Evolutionary conservation across 495 filamentous ascomycete species (phyloP).

Genomic region (Hamigera avellanea): DNA sequence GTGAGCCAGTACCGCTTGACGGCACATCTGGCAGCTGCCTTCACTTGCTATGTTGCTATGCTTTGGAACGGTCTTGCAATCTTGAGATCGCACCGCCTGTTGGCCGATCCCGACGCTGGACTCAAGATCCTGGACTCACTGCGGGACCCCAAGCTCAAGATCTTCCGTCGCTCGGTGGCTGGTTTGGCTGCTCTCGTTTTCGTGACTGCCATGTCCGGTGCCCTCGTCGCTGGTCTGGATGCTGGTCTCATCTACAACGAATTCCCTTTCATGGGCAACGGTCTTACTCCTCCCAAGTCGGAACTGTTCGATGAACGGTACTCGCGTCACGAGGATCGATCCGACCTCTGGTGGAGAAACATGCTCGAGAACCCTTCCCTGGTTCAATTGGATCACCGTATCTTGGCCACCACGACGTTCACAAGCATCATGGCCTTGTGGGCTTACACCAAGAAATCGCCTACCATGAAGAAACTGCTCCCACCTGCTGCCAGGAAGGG

Average conservation of each 20-base stretch:
- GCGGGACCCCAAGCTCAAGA: conserved; percentile 48
- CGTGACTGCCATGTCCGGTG: conserved; percentile 83
- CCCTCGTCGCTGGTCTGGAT: conserved; percentile 86
- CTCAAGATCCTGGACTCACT: conserved; percentile 45
- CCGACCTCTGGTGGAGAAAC: conserved; percentile 91
- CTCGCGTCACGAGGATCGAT: conserved; percentile 59
- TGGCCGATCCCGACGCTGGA: conserved; percentile 48
- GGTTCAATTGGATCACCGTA: conserved; percentile 92
- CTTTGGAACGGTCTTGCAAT: conserved; percentile 82
- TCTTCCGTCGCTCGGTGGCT: conserved; percentile 62
- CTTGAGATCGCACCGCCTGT: conserved; percentile 57
- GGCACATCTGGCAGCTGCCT: conserved; percentile 80
- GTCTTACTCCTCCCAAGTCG: conserved; percentile 62
- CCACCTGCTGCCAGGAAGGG: conserved; percentile 57
- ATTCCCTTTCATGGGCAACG: conserved; percentile 87
- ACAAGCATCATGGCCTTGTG: conserved; percentile 65
- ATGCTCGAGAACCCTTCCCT: conserved; percentile 91
- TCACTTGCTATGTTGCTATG: conserved; percentile 87
- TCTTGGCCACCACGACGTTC: conserved; percentile 82
- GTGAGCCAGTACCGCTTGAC: conserved; percentile 91
- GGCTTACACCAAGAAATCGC: conserved; percentile 58
- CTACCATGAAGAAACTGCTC: conserved; percentile 47
- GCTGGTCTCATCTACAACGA: conserved; percentile 97
- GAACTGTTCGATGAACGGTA: conserved; percentile 85
- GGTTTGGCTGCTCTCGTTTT: conserved; percentile 72